Evolutionary conservation across 352 stramenopile species (phyloP).

Genomic region (Phytophthora pistaciae): DNA sequence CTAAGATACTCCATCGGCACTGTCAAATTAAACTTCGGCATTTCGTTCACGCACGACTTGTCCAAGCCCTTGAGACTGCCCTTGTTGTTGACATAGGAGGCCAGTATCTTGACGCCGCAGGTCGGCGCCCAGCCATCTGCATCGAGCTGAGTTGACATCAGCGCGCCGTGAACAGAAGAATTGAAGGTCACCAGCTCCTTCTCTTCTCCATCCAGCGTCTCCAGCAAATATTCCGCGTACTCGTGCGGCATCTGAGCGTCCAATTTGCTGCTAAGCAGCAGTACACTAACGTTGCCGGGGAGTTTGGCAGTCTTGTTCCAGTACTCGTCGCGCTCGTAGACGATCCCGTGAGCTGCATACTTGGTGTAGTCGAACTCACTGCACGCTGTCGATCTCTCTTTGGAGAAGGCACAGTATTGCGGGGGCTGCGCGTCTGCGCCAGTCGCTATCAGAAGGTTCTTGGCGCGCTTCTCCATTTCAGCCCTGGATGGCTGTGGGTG

Average conservation of each 20-base stretch:
- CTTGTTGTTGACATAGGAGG: background rate
- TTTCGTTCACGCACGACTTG: background rate
- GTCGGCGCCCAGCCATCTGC: background rate
- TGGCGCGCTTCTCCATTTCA: background rate
- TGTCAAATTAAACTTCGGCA: background rate
- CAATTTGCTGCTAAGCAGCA: background rate
- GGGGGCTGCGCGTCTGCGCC: background rate
- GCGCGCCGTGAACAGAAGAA: background rate
- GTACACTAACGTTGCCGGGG: background rate
- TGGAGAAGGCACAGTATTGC: background rate
- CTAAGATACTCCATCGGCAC: no score
- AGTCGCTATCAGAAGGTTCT: background rate
- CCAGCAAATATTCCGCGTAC: background rate
- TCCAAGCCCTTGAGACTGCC: background rate
- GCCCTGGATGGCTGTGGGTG: background rate
- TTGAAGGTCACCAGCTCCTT: background rate
- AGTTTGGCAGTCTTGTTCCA: background rate
- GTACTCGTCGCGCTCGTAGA: background rate
- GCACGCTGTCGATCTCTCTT: background rate
- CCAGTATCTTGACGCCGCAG: background rate
- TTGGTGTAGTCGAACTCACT: background rate
- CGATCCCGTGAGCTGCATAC: background rate
- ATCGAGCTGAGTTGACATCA: background rate
- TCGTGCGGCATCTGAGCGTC: background rate
- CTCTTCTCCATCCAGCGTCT: background rate